Evolutionary conservation across 139 green algal species (phyloP), one percentile per base, ranked within the genome.

Genomic region (Tetraselmis striata): DNA sequence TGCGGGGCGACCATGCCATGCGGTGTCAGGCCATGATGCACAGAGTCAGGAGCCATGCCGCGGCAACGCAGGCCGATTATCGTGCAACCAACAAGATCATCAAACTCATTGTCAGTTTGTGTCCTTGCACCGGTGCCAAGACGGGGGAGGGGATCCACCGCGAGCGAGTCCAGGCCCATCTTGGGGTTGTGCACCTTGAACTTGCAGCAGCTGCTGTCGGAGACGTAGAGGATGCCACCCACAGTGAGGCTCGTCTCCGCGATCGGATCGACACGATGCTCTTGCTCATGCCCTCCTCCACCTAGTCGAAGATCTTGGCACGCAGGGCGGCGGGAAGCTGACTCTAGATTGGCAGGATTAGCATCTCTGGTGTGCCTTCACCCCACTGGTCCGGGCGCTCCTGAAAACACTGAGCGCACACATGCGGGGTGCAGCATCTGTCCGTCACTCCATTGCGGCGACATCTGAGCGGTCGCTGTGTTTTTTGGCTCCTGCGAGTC

Each of bases 291-390:
- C 97, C 97, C 1, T 95, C 91, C 2, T 93, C 91, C 0, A 95
- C 92, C 79, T 93, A 92, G 76, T 99, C 94, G 86, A 99, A 99
- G 86, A 99, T 99, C 87, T 98, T 98, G 82, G 95, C 94, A 88
- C 95, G 95, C 77, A 95, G 90, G 87, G 95, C 97, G 2, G 91
- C 85, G 23, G 95, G 95, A 85, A 98, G 92, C 84, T 98, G 94
- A 2, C 90, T 95, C 88, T 99, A 99, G 86, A 99, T 98, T 79
- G 96, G 96, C 76, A 98, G 90, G 83, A 99, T 95, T 78, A 96
- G 86, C 27, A 98, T 82, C 58, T 93, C 87, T 0, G 92, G 91
- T 1, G 95, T 91, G 18, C 85, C 89, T 59, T 93, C 89, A 0
- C 88, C 89, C 74, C 94, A 77, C 75, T 92, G 90, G 27, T 97